phyloP scores from a whole-genome alignment of 129 eudicot genomes.

The Artemisia annua region DNA sequence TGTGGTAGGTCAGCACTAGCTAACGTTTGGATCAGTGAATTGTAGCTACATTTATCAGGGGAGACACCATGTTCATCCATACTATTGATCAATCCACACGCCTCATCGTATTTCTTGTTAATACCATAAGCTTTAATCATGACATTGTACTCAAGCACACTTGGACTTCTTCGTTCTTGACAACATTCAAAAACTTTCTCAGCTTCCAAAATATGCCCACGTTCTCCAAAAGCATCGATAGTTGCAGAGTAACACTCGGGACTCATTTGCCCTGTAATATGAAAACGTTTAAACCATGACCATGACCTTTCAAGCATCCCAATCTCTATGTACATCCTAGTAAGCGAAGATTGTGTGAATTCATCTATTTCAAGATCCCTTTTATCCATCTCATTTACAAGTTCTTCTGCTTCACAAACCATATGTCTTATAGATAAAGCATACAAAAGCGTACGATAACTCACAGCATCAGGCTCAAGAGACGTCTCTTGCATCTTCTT shows the following conservation, averaged over 20 bases:
- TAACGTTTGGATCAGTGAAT: slow-evolving; percentile 58
- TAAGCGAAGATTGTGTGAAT: slow-evolving; percentile 75
- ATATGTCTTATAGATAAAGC: slow-evolving; percentile 80
- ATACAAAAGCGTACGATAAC: slow-evolving; percentile 84
- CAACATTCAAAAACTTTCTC: slow-evolving; percentile 54
- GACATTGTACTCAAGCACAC: slow-evolving; percentile 76
- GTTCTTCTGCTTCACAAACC: slow-evolving; percentile 83
- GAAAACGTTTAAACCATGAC: slow-evolving; percentile 80
- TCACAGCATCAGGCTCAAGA: slow-evolving; percentile 74
- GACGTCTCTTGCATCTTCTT: slow-evolving; percentile 65
- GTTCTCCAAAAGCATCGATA: slow-evolving; percentile 91
- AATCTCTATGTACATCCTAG: slow-evolving; percentile 88
- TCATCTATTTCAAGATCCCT: slow-evolving; percentile 73
- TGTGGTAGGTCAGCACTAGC: slow-evolving; percentile 61
- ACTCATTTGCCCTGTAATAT: slow-evolving; percentile 67
- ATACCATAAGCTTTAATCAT: slow-evolving; percentile 91
- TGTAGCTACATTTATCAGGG: slow-evolving; percentile 79
- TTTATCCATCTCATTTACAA: slow-evolving; percentile 67
- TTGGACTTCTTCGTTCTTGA: slow-evolving; percentile 46
- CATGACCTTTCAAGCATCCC: slow-evolving; percentile 63
- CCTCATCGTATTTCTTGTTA: slow-evolving; percentile 63
- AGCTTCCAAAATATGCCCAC: slow-evolving; percentile 65
- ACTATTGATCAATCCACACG: slow-evolving; percentile 60
- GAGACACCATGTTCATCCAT: slow-evolving; percentile 56
- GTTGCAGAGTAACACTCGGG: slow-evolving; percentile 81